Evolutionary conservation across 331 rosid species (phyloP), one percentile per base, ranked within the genome.

Genomic region (Stylosanthes scabra): DNA sequence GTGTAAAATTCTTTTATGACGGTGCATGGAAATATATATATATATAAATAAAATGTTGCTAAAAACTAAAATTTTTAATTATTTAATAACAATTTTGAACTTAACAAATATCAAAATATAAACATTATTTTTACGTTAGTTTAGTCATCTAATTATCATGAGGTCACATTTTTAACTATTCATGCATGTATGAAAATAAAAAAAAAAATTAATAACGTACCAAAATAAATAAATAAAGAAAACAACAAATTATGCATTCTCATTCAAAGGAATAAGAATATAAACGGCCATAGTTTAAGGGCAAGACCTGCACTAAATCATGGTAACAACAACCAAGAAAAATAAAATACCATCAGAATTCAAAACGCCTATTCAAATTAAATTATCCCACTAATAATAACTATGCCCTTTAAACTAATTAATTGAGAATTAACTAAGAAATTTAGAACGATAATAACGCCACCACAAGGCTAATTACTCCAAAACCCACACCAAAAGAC

Each of bases 401-500:
- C 25, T 20, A 20, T 20, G n/a, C 28, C 59, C 72, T 14, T 11
- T 52, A 42, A 6, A 6, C 66, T 15, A 54, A 10, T 1, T 4
- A 14, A 51, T 3, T 2, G 11, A n/a, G 9, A 50, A 4, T 12
- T 29, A 51, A 56, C 72, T 66, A 66, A 15, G 11, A 78, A 41
- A 16, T 29, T 3, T 31, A 31, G 5, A 83, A 39, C 20, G 78
- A 8, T 44, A 75, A 44, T 44, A 75, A 44, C n/a, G 27, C 71
- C 49, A 58, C 63, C 27, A 50, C 77, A 56, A 78, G 1, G 42
- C 71, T 56, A 55, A 78, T 3, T 31, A 31, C 7, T 25, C 63
- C 62, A 41, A 67, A n/a, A 47, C 54, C 63, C 28, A 68, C 56
- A 11, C 69, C 77, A 76, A 41, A 20, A 8, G 45, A 5, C 67